Evolutionary conservation across 148 eudicot genomes (phyloP).

Genomic region (Selenicereus undatus): DNA sequence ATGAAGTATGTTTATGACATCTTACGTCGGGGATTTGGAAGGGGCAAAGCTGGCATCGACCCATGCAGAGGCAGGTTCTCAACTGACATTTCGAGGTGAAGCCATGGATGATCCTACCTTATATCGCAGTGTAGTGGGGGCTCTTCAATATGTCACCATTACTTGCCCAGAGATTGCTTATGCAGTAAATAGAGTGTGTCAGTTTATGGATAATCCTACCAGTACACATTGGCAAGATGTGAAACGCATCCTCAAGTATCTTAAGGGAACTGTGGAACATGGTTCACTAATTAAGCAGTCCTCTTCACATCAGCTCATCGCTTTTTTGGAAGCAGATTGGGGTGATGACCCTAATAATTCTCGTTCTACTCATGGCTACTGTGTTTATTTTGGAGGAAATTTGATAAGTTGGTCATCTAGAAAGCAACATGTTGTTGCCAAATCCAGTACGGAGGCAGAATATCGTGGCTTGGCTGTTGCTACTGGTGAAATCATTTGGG

Average conservation of each 20-base stretch:
- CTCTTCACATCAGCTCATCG: too few species aligned
- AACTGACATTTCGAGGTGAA: background rate
- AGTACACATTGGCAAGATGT: background rate
- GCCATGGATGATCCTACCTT: background rate
- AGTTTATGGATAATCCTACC: background rate
- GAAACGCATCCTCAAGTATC: background rate
- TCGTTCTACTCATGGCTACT: background rate
- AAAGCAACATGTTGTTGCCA: background rate
- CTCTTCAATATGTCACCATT: background rate
- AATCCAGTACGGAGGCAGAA: background rate
- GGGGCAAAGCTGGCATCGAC: background rate
- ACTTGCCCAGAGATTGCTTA: background rate
- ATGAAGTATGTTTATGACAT: background rate
- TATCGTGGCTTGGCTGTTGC: background rate
- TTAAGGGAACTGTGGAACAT: background rate
- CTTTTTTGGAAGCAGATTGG: background rate
- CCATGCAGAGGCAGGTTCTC: background rate
- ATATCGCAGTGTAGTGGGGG: conserved; percentile 1
- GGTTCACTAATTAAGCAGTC: background rate
- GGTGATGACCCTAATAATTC: background rate
- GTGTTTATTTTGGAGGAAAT: background rate
- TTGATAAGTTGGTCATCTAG: background rate
- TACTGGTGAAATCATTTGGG: background rate
- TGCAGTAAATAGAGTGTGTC: conserved; percentile 1
- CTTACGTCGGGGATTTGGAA: background rate